Evolutionary conservation across 495 filamentous ascomycete genomes (phyloP), one percentile per base, ranked within the genome.

Genomic region (Hypomontagnella monticulosa): DNA sequence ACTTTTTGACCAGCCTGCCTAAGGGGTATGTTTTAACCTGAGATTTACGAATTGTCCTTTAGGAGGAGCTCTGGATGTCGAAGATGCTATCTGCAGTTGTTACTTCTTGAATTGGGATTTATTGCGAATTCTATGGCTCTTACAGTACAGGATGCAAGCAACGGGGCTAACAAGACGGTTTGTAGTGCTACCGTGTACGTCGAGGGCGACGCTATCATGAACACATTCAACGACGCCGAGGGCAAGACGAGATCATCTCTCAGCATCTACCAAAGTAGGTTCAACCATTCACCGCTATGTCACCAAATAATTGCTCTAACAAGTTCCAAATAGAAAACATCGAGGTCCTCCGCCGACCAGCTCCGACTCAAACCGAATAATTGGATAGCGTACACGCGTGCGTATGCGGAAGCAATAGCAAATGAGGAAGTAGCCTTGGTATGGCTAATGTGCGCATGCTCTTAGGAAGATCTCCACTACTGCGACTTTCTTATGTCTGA

Each of bases 221-320:
- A 80, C 53, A 73, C 64, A 14, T 93, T 82, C 61, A 81, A 84
- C 34, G 88, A 89, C 62, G 72, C 72, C 14, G 89, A 93, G 14
- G 91, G 91, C 69, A 85, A 85, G 72, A 76, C 74, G 46, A 79
- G 80, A 41, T 77, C 74, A 11, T 38, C 67, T 37, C 66, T 96
- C 61, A 92, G 79, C 75, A 81, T 97, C 66, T 74, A 87, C 20
- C 89, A 93, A 75, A 85, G 92, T 95, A 84, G 68, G 91, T 81
- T 10, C 18, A 15, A 18, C 23, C 32, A 16, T 30, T 20, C 16
- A 33, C 30, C 40, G 11, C 34, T 16, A 7, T 19, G 10, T 9
- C 52, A 20, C 36, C 8, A 19, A 4, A 37, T 42, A 40, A 42
- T 23, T 18, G n/a, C 23, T 38, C 48, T 63, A 34, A 53, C 64